Conservation (phyloP, 306 rosid genomes). For the Cyclanthera cordifolia region DNA sequence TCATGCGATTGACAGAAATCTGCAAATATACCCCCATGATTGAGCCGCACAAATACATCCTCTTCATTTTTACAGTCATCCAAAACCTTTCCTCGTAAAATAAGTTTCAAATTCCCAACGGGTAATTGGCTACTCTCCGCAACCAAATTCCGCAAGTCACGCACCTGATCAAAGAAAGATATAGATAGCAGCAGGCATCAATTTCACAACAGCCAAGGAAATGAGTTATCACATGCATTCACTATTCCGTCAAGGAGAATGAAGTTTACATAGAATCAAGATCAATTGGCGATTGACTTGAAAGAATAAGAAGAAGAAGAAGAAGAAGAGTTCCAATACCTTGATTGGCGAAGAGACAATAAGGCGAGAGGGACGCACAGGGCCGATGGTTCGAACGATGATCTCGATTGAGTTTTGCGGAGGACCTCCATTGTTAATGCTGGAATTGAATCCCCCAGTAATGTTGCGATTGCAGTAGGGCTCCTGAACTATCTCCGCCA, state of each 20-base stretch:
- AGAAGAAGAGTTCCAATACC: slow-evolving; percentile 21
- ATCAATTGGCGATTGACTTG: not conserved
- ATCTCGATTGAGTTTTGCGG: slow-evolving; percentile 36
- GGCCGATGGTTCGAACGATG: slow-evolving; percentile 69
- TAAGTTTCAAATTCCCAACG: slow-evolving; percentile 53
- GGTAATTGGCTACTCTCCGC: slow-evolving; percentile 43
- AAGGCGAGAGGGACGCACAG: slow-evolving; percentile 74
- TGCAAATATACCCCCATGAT: slow-evolving; percentile 47
- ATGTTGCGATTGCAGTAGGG: slow-evolving; percentile 8
- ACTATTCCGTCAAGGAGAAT: not conserved
- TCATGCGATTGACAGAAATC: slow-evolving; percentile 4
- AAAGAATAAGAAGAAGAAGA: not conserved
- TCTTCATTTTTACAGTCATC: slow-evolving; percentile 49
- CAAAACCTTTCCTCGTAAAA: slow-evolving; percentile 64
- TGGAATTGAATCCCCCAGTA: not conserved
- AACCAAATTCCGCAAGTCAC: slow-evolving; percentile 58
- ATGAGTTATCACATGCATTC: not conserved
- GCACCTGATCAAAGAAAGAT: slow-evolving; percentile 33
- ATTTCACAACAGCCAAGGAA: not conserved
- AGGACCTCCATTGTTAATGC: not conserved
- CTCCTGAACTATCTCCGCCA: slow-evolving; percentile 50
- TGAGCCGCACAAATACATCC: slow-evolving; percentile 39
- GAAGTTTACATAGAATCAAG: not conserved
- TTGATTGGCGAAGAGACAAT: slow-evolving; percentile 50
- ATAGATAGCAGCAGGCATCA: slow-evolving; percentile 1